Conservation (phyloP, 495 filamentous ascomycete species). For the Penicillium chermesinum region DNA sequence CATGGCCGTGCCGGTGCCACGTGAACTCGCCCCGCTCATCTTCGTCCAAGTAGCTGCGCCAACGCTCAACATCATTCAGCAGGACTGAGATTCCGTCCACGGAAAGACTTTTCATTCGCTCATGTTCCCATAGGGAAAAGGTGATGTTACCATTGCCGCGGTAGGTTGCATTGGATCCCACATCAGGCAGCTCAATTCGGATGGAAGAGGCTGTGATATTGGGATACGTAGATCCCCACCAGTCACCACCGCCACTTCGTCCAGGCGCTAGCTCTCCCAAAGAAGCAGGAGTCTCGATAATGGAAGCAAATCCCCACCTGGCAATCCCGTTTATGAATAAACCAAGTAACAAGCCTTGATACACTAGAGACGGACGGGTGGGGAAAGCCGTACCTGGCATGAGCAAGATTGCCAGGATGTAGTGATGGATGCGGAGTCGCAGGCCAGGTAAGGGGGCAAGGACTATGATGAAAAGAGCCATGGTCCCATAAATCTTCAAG, state of each 20-base stretch:
- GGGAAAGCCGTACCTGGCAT: conserved; percentile 81
- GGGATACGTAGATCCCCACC: conserved; percentile 66
- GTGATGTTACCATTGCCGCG: conserved; percentile 50
- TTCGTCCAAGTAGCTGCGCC: conserved; percentile 54
- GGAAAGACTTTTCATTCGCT: conserved; percentile 54
- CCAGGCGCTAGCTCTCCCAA: conserved; percentile 45
- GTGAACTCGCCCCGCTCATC: conserved; percentile 39
- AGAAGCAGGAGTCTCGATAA: conserved; percentile 76
- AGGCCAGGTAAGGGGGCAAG: conserved; percentile 71
- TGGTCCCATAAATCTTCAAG: conserved; percentile 66
- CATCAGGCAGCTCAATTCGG: conserved; percentile 45
- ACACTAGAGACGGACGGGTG: conserved; percentile 70
- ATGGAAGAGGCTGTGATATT: conserved; percentile 47
- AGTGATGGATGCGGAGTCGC: conserved; percentile 90
- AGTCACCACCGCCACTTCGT: conserved; percentile 36
- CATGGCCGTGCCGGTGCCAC: conserved; percentile 43
- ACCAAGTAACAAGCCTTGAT: conserved; percentile 83
- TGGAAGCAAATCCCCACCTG: conserved; percentile 85
- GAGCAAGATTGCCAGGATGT: conserved; percentile 79
- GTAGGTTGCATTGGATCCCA: conserved; percentile 17
- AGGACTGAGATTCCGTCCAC: conserved; percentile 84
- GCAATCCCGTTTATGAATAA: conserved; percentile 90
- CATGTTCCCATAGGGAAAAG: conserved; percentile 48
- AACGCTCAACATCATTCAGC: conserved; percentile 92
- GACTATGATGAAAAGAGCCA: conserved; percentile 52